These are phyloP conservation scores for Epicoccum nigrum DNA, from an alignment of 2,329 filamentous ascomycete genomes.

Conservation along the genomic window DNA sequence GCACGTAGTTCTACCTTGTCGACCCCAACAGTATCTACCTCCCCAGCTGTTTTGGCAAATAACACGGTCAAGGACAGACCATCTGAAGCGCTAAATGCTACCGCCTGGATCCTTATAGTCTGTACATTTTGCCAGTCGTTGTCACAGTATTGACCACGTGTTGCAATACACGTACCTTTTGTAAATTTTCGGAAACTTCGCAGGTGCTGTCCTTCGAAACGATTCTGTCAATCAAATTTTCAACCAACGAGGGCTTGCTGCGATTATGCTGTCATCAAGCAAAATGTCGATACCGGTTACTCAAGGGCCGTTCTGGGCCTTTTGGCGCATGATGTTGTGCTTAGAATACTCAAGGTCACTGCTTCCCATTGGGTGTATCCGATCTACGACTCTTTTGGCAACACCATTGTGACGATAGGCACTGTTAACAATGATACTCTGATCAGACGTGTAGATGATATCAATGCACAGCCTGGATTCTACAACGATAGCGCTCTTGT, in stretches of 20 bases:
- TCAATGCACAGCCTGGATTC: neutral
- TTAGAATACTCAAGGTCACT: neutral
- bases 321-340: neutral
- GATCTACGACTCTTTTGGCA: neutral
- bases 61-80: neutral
- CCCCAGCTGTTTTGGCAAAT: neutral
- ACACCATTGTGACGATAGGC: neutral
- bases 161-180: neutral
- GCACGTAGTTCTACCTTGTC: too few species aligned
- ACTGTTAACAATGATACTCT: neutral
- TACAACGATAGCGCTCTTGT: neutral
- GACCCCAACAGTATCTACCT: too few species aligned
- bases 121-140: neutral
- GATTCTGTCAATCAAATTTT: neutral
- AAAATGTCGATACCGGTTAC: neutral
- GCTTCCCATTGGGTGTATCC: neutral
- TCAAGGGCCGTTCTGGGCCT: neutral
- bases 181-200: slow-evolving; percentile 1
- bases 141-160: neutral
- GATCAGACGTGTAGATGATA: neutral
- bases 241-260: neutral
- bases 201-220: neutral
- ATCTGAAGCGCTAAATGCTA: neutral
- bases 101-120: neutral
- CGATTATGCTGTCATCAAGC: neutral